Evolutionary conservation across 192 early-diverging fungal species (phyloP).

Genomic region (Entomortierella lignicola): DNA sequence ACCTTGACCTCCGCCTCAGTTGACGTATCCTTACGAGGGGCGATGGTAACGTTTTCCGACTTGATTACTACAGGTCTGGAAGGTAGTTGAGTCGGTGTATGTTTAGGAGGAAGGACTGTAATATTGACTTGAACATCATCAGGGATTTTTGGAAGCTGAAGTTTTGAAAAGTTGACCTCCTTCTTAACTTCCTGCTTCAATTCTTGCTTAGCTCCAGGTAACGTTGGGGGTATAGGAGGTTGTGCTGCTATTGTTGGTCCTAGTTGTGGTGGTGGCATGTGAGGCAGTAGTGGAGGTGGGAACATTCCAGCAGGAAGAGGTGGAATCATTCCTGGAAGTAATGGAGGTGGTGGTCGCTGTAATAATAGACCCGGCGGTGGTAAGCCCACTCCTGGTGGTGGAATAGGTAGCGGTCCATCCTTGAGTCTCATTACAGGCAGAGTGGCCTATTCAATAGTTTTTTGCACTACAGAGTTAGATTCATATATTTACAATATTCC

Average conservation of each 20-base stretch:
- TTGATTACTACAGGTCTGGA: constrained; percentile 25
- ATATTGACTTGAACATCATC: constrained; percentile 26
- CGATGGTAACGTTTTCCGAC: constrained; percentile 26
- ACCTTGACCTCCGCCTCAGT: constrained; percentile 20
- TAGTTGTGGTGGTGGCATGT: constrained; percentile 16
- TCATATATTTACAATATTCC: not conserved
- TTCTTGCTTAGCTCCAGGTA: constrained; percentile 13
- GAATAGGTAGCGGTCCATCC: constrained; percentile 38
- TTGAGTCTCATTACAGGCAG: constrained; percentile 34
- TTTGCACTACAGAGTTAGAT: no score
- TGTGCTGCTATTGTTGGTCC: constrained; percentile 9
- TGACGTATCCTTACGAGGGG: constrained; percentile 2
- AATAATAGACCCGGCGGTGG: constrained; percentile 46
- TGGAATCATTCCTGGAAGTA: constrained; percentile 40
- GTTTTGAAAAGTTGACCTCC: constrained; percentile 28
- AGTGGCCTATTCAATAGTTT: constrained; percentile 33
- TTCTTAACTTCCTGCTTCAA: constrained; percentile 22
- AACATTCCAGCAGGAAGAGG: constrained; percentile 17
- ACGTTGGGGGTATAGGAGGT: constrained; percentile 7
- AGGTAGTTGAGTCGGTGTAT: constrained; percentile 26
- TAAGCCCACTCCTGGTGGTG: constrained; percentile 48
- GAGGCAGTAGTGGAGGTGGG: constrained; percentile 33
- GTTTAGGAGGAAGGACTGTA: constrained; percentile 34
- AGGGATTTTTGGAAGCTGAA: constrained; percentile 30
- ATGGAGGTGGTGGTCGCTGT: constrained; percentile 25